Conservation (phyloP, 208 protist genomes). For the Wallacemonas sp. region DNA sequence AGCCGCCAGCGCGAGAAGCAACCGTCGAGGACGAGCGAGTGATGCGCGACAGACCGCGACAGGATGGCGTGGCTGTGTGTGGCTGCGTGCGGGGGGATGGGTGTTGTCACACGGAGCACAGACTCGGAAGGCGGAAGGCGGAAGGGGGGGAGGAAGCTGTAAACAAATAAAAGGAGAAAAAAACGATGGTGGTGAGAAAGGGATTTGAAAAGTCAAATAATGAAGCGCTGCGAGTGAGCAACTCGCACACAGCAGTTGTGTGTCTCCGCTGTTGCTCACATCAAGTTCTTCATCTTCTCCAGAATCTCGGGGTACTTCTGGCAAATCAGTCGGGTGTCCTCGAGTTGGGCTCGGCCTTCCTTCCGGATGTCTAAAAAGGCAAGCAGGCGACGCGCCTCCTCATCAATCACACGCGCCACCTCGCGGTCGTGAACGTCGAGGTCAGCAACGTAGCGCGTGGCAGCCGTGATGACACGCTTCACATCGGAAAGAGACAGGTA, state of each 20-base stretch:
- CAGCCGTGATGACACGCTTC: slow-evolving; percentile 83
- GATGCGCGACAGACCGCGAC: no score
- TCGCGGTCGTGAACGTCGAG: slow-evolving; percentile 77
- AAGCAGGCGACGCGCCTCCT: slow-evolving; percentile 82
- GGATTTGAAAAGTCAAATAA: neutral
- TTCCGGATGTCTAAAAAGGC: slow-evolving; percentile 83
- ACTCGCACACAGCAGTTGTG: no score
- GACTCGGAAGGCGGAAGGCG: no score
- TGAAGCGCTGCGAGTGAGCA: neutral
- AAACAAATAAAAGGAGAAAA: no score
- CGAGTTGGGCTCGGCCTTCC: slow-evolving; percentile 62
- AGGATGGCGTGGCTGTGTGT: no score
- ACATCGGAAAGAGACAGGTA: slow-evolving; percentile 85
- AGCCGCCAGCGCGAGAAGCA: no score
- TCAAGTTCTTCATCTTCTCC: slow-evolving; percentile 91
- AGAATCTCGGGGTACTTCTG: slow-evolving; percentile 88
- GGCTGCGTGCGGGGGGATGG: no score
- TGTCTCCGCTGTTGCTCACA: no score
- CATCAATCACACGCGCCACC: slow-evolving; percentile 75
- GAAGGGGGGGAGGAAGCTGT: no score
- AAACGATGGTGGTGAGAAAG: no score
- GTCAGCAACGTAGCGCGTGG: slow-evolving; percentile 89
- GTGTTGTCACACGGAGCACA: no score
- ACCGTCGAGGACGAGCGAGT: no score
- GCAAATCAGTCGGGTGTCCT: slow-evolving; percentile 78